These are phyloP conservation scores for Nakazawaea wyomingensis DNA, from an alignment of 805 yeast genomes.

Conservation along the genomic window DNA sequence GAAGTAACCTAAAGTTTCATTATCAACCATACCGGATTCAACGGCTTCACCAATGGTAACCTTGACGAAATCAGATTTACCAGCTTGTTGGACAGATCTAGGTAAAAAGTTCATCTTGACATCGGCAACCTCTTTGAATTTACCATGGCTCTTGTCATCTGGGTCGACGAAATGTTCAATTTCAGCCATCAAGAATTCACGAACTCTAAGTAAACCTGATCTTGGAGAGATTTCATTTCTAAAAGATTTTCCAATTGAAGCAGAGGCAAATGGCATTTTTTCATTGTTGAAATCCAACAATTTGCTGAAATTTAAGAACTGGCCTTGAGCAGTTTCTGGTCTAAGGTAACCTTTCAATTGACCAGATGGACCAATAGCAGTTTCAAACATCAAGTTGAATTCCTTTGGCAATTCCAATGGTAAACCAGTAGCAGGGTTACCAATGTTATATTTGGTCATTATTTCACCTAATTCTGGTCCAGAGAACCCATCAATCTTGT, in stretches of 20 bases:
- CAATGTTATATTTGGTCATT: slow-evolving; percentile 75
- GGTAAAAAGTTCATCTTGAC: slow-evolving; percentile 75
- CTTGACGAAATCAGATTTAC: slow-evolving; percentile 62
- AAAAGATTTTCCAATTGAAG: slow-evolving; percentile 97
- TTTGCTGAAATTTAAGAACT: slow-evolving; percentile 91
- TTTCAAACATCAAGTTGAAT: slow-evolving; percentile 98
- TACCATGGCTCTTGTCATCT: slow-evolving; percentile 71
- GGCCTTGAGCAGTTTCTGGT: slow-evolving; percentile 99
- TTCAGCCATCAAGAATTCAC: slow-evolving; percentile 99
- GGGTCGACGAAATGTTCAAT: slow-evolving; percentile 99
- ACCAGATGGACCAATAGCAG: slow-evolving; percentile 99
- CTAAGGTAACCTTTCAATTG: slow-evolving; percentile 90
- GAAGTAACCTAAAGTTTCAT: slow-evolving; percentile 95
- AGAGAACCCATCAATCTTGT: slow-evolving; percentile 92
- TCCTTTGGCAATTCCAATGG: slow-evolving; percentile 85
- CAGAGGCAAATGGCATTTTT: slow-evolving; percentile 99
- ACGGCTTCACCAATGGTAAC: slow-evolving; percentile 91
- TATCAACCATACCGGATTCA: slow-evolving; percentile 79
- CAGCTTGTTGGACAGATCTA: slow-evolving; percentile 81
- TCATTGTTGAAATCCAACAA: slow-evolving; percentile 91
- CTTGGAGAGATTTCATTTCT: slow-evolving; percentile 99
- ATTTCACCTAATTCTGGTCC: slow-evolving; percentile 90
- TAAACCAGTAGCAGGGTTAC: slow-evolving; percentile 88
- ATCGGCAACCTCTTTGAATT: slow-evolving; percentile 72
- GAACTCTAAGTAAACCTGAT: slow-evolving; percentile 94